Percentiles rank a stretch among this genome's conserved stretches.
Evolutionary conservation across 352 stramenopile genomes (phyloP).

Genomic region (Phytophthora megakarya): DNA sequence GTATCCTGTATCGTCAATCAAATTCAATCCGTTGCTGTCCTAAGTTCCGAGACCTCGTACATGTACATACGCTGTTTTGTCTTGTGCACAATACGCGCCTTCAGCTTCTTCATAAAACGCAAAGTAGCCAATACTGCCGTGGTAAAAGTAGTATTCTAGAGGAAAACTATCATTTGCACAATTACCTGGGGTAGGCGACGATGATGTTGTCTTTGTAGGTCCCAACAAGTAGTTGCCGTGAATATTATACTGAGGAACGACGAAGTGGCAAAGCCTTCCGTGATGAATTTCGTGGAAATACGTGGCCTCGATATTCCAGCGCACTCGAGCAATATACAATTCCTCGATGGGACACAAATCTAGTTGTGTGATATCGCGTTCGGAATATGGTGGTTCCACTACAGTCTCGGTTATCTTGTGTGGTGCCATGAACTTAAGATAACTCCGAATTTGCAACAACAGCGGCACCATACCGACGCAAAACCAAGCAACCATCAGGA

Average conservation of each 20-base stretch:
- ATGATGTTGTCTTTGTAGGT: not conserved
- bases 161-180: conserved; percentile 8
- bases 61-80: conserved; percentile 6
- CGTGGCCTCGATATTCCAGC: conserved; percentile 11
- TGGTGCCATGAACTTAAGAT: conserved; percentile 22
- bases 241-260: conserved; percentile 20
- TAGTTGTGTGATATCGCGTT: not conserved
- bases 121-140: conserved; percentile 16
- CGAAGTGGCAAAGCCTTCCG: conserved; percentile 12
- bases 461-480: conserved; percentile 1
- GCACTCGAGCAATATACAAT: conserved; percentile 18
- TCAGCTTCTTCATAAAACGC: conserved; percentile 17
- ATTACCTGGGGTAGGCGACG: not conserved
- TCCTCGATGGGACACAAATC: conserved; percentile 3
- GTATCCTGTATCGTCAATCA: not conserved
- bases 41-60: conserved; percentile 17
- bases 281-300: not conserved
- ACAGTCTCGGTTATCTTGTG: conserved; percentile 17
- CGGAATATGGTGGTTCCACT: not conserved
- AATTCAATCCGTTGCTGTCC: conserved; percentile 12
- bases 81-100: conserved; percentile 4
- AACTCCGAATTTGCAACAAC: conserved; percentile 10
- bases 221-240: conserved; percentile 13
- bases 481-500: conserved; percentile 7
- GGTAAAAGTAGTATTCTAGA: conserved; percentile 17